A percentile compares a stretch with the other conserved stretches of the same genome.
These are phyloP conservation scores for Bjerkandera adusta DNA, from an alignment of 1,284 basidiomycete species.

Conservation along the genomic window DNA sequence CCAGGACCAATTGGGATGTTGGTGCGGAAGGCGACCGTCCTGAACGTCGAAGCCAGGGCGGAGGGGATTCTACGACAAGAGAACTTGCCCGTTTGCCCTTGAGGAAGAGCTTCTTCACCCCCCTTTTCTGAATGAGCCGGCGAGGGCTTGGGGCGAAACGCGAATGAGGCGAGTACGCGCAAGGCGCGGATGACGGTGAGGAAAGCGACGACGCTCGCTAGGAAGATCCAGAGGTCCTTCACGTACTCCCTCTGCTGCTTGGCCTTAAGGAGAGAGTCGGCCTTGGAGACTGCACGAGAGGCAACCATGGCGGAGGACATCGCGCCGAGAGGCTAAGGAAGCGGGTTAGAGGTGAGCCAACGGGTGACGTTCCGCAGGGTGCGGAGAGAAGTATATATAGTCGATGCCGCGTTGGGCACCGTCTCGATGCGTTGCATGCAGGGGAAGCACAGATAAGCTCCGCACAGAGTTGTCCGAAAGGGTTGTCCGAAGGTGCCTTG, in stretches of 20 bases:
- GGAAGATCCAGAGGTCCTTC: slow-evolving; percentile 34
- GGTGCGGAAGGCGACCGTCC: slow-evolving; percentile 41
- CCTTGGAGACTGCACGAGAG: slow-evolving; percentile 21
- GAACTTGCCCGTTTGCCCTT: slow-evolving; percentile 23
- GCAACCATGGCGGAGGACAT: slow-evolving; percentile 18
- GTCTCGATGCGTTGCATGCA: too few species aligned
- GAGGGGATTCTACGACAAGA: slow-evolving; percentile 32
- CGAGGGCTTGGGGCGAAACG: slow-evolving; percentile 13
- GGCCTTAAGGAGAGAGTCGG: slow-evolving; percentile 28
- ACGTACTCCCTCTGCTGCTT: slow-evolving; percentile 28
- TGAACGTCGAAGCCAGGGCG: slow-evolving; percentile 38
- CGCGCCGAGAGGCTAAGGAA: neutral
- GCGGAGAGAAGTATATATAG: too few species aligned
- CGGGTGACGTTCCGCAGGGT: neutral
- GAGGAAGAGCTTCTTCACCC: slow-evolving; percentile 21
- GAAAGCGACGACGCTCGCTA: slow-evolving; percentile 37
- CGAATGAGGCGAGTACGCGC: slow-evolving; percentile 21
- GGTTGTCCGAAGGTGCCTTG: too few species aligned
- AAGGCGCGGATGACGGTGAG: slow-evolving; percentile 34
- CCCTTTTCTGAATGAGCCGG: slow-evolving; percentile 5
- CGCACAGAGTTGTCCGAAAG: too few species aligned
- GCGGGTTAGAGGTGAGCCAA: neutral
- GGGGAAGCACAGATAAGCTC: too few species aligned
- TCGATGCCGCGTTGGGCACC: too few species aligned
- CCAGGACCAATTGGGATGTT: slow-evolving; percentile 39